These are phyloP conservation scores for Xylaria bambusicola DNA, from an alignment of 495 filamentous ascomycete genomes.

Conservation along the genomic window DNA sequence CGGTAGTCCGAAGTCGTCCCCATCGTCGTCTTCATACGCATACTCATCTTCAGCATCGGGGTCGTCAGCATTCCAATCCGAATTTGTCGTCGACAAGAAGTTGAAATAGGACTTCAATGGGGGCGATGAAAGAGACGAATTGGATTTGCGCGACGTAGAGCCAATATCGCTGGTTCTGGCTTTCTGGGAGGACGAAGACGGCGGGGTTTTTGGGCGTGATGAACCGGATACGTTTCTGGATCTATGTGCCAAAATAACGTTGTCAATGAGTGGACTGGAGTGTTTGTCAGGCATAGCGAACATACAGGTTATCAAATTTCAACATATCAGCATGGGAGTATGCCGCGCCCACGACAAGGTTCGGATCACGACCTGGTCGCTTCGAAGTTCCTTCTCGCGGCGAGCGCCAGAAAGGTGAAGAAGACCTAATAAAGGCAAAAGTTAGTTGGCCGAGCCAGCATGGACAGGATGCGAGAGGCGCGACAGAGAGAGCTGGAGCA, in stretches of 20 bases:
- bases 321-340: slow-evolving; percentile 96
- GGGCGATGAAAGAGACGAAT: slow-evolving; percentile 57
- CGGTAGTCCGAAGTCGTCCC: slow-evolving; percentile 92
- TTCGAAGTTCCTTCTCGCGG: slow-evolving; percentile 51
- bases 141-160: slow-evolving; percentile 58
- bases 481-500: not conserved
- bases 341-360: slow-evolving; percentile 86
- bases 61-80: slow-evolving; percentile 69
- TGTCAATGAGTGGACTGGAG: slow-evolving; percentile 17
- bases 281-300: slow-evolving; percentile 4
- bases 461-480: not conserved
- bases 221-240: slow-evolving; percentile 46
- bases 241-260: slow-evolving; percentile 24
- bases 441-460: not conserved
- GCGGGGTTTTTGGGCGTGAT: slow-evolving; percentile 53
- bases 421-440: slow-evolving; percentile 57
- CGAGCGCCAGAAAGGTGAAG: slow-evolving; percentile 89
- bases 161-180: slow-evolving; percentile 44
- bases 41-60: slow-evolving; percentile 67
- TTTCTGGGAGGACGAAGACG: slow-evolving; percentile 39
- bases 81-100: slow-evolving; percentile 72
- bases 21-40: slow-evolving; percentile 78
- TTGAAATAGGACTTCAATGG: slow-evolving; percentile 71
- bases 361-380: slow-evolving; percentile 63
- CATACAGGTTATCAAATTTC: slow-evolving; percentile 76